Evolutionary conservation across 176 grass and related monocot genomes (phyloP).

Genomic region (Chloris gayana): DNA sequence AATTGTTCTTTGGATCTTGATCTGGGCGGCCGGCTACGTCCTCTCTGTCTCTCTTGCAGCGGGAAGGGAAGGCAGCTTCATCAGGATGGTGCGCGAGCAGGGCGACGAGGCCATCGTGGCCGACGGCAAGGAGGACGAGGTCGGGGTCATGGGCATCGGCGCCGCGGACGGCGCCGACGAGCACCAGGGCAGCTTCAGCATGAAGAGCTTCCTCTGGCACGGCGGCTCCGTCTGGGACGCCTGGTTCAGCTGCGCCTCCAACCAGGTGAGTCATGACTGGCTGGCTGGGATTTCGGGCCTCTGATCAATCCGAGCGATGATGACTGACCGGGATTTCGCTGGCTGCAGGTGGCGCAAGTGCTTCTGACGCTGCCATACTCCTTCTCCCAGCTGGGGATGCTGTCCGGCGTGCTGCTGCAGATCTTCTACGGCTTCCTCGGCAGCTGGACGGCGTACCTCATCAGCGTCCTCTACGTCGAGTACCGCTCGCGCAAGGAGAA

Average conservation of each 20-base stretch:
- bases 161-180: conserved; percentile 43
- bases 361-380: conserved; percentile 74
- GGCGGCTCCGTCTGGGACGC: conserved; percentile 98
- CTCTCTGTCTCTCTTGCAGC: conserved; percentile 32
- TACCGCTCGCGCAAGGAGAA: conserved; percentile 77
- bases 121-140: conserved; percentile 69
- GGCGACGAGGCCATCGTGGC: conserved; percentile 74
- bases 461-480: conserved; percentile 84
- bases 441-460: conserved; percentile 81
- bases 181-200: conserved; percentile 46
- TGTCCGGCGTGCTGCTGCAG: conserved; percentile 68
- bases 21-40: conserved; percentile 20
- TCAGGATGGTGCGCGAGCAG: conserved; percentile 68
- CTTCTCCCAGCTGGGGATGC: conserved; percentile 77
- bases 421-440: conserved; percentile 72
- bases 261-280: conserved; percentile 54
- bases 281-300: neutral
- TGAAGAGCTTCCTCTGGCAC: conserved; percentile 84
- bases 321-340: neutral
- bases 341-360: conserved; percentile 70
- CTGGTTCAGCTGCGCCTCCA: conserved; percentile 99
- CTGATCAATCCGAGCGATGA: too few species aligned
- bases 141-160: conserved; percentile 59
- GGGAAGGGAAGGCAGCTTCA: neutral
- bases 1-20: conserved; percentile 55